Percentiles rank a stretch among this genome's conserved stretches.
These are phyloP conservation scores for Suhomyces xylopsoci DNA, from an alignment of 805 yeast genomes.

Conservation along the genomic window DNA sequence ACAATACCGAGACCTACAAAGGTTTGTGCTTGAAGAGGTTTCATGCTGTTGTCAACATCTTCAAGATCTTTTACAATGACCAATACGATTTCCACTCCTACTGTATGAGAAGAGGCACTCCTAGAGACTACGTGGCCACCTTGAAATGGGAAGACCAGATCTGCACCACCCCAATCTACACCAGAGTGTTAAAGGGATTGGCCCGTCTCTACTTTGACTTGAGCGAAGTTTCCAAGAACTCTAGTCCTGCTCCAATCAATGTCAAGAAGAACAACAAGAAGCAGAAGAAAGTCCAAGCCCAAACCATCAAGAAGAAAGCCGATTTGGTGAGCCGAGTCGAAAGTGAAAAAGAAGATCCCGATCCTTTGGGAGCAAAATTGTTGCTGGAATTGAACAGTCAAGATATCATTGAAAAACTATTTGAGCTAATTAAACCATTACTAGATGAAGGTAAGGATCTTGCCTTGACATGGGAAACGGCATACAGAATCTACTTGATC, in stretches of 20 bases:
- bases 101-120: constrained; percentile 86
- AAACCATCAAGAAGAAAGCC: constrained; percentile 49
- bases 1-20: constrained; percentile 43
- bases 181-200: constrained; percentile 68
- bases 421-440: constrained; percentile 38
- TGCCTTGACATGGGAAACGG: constrained; percentile 42
- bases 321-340: constrained; percentile 48
- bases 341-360: constrained; percentile 49
- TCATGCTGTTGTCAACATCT: constrained; percentile 61
- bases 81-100: constrained; percentile 94
- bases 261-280: constrained; percentile 41
- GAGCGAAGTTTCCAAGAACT: constrained; percentile 20
- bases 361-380: constrained; percentile 55
- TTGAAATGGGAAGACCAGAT: constrained; percentile 79
- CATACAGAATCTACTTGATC: constrained; percentile 35
- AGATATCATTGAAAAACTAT: constrained; percentile 45
- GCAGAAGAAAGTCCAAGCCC: constrained; percentile 54
- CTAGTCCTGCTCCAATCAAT: constrained; percentile 14
- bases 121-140: constrained; percentile 76
- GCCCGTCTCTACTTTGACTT: constrained; percentile 51
- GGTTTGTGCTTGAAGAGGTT: constrained; percentile 84
- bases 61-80: constrained; percentile 70
- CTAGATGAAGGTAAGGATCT: constrained; percentile 40
- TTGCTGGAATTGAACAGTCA: constrained; percentile 25
- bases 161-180: constrained; percentile 65